Base-by-base conservation (phyloP, 2,329 filamentous ascomycete genomes). In the Exserohilum rostratum region DNA sequence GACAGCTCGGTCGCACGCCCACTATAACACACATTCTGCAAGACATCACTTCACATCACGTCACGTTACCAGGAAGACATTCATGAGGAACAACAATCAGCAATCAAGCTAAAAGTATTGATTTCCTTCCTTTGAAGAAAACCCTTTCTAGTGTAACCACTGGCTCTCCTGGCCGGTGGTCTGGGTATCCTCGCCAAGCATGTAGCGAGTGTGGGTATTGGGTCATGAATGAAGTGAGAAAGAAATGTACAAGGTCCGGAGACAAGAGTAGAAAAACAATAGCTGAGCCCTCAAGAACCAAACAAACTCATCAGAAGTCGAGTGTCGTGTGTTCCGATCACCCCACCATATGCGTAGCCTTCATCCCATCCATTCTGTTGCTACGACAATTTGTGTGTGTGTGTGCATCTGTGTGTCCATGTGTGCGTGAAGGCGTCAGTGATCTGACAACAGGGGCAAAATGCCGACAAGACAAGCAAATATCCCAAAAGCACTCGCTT, bases 101-200 rank as follows among this genome's bases (percentile, higher is more conserved):
- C 29, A 27, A 42, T 22, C 37, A 48, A 40, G 37, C 37, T 25
- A 37, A 33, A 64, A 64, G 57, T 61, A 66, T 66, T 54, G 58
- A 65, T 69, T 72, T 73, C 69, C 65, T 60, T 71, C 70, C 69
- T 64, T 58, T 72, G 70, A 70, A 72, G 69, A 69, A 65, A 62
- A 64, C 61, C 68, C 65, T 71, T 70, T 73, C 70, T 73, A 71
- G 61, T 60, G 61, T 67, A 60, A 52, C 64, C 62, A 61, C 58
- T 49, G 43, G 33, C 61, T 46, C 47, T 49, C 61, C 61, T 53
- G 55, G 57, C 58, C 65, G 62, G 55, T 44, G 46, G 57, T 58
- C 39, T 49, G 56, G 60, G 53, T 53, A 58, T 64, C 57, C 57
- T 56, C 59, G 64, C 62, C 61, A 55, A 55, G 48, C 47, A 58